Evolutionary conservation across 1,284 basidiomycete genomes (phyloP), one percentile per base, ranked within the genome.

Genomic region (Naganishia sp.): DNA sequence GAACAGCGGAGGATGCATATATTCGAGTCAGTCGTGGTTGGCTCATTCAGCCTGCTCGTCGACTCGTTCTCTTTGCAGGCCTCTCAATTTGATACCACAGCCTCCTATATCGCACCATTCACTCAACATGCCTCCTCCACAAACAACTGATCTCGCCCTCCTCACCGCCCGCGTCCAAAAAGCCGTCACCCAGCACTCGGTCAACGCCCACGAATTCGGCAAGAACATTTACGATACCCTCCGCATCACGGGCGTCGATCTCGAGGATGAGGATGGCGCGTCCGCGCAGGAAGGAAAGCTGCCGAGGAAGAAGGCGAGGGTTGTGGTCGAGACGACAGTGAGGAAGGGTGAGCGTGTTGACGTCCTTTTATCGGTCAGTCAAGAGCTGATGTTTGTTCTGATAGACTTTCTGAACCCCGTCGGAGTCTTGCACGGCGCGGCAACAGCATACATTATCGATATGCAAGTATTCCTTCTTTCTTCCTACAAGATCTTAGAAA

Each of bases 171-270:
- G 58, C 21, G 58, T 61, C 25, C 58, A 61, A n/a, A 61, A 61
- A 51, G 58, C 58, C 35, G 58, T 39, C 13, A 61, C 58, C 21
- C 47, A 47, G 39, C 58, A 61, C 41, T 61, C 58, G 21, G 58
- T 61, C 23, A 61, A 61, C 28, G 47, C 46, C 7, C 25, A 61
- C 35, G 58, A 65, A 21, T 68, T 68, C 43, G 67, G 63, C 31
- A 68, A 68, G 50, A 65, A 61, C n/a, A 68, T 68, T 23, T 68
- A 57, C 49, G 63, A 68, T 46, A 52, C 57, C 23, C 43, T 68
- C 35, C 23, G 72, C 70, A 67, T 75, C 67, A 63, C 71, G 67
- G 2, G 71, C 67, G 72, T 73, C 23, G 53, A 67, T 31, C 31
- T 63, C 5, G 42, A 65, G 49, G 67, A 63, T 21, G 67, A 60